A percentile compares a stretch with the other conserved stretches of the same genome.
These are phyloP conservation scores for Leonotis leonurus DNA, from an alignment of 257 asterid genomes.

Conservation along the genomic window DNA sequence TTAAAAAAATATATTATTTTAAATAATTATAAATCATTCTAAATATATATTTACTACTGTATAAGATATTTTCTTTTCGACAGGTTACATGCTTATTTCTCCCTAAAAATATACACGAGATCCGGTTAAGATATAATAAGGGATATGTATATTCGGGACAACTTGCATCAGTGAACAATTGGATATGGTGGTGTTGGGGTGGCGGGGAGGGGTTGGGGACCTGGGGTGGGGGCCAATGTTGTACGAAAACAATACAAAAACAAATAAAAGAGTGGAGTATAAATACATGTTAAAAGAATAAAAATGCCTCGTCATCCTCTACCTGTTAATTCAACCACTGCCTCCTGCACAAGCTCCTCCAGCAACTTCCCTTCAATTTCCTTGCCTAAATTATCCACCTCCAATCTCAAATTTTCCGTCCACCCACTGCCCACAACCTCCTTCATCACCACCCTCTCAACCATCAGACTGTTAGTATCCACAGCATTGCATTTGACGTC, in stretches of 20 bases:
- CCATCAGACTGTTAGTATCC: conserved; percentile 40
- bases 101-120: conserved; percentile 11
- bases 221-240: conserved; percentile 24
- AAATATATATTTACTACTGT: too few relatives aligned
- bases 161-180: conserved; percentile 14
- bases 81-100: too few relatives aligned
- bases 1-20: too few relatives aligned
- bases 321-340: conserved; percentile 56
- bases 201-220: neutral
- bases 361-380: conserved; percentile 66
- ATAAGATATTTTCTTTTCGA: too few relatives aligned
- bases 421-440: conserved; percentile 67
- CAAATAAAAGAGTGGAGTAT: neutral
- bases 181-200: conserved; percentile 14
- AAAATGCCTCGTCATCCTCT: conserved; percentile 23
- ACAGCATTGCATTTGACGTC: conserved; percentile 31
- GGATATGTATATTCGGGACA: conserved; percentile 12
- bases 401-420: conserved; percentile 38
- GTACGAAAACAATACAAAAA: conserved; percentile 24
- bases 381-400: conserved; percentile 39
- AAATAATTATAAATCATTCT: too few relatives aligned
- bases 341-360: conserved; percentile 57
- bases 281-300: conserved; percentile 9
- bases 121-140: neutral
- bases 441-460: conserved; percentile 49